Percentiles rank a stretch among this genome's conserved stretches.
These are phyloP conservation scores for Talaromyces sp. DNA, from an alignment of 2,329 filamentous ascomycete species.

Conservation along the genomic window DNA sequence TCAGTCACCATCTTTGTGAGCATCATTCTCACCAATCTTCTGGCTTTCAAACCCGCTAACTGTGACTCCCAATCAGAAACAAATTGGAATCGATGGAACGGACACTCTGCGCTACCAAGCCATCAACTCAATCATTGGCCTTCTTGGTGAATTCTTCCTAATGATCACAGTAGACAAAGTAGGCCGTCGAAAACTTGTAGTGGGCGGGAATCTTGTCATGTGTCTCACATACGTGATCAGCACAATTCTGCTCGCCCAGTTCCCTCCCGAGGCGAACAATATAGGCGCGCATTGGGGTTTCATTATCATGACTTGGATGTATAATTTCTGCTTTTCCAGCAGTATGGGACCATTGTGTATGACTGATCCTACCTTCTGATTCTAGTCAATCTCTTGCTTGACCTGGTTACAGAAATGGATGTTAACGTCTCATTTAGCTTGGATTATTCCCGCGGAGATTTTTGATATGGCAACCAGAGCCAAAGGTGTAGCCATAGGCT, in stretches of 20 bases:
- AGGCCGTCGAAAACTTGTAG: conserved; percentile 38
- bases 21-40: neutral
- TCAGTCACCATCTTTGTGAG: conserved; percentile 19
- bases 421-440: neutral
- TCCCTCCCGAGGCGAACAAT: conserved; percentile 3
- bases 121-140: neutral
- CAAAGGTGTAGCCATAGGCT: conserved; percentile 6
- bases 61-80: neutral
- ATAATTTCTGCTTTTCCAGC: conserved; percentile 5
- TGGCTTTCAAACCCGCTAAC: neutral
- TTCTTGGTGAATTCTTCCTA: neutral
- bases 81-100: neutral
- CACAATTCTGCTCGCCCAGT: neutral
- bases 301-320: conserved; percentile 15
- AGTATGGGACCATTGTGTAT: neutral
- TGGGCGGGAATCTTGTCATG: conserved; percentile 2
- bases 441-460: conserved; percentile 10
- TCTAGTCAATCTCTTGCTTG: neutral
- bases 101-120: neutral
- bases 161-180: neutral
- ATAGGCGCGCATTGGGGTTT: conserved; percentile 10
- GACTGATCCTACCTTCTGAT: neutral
- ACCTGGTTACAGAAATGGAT: neutral
- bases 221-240: conserved; percentile 6
- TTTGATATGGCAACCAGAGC: conserved; percentile 4